Evolutionary conservation across 441 rosid genomes (phyloP), one percentile per base, ranked within the genome.

Genomic region (Pelargonium fulgidum): DNA sequence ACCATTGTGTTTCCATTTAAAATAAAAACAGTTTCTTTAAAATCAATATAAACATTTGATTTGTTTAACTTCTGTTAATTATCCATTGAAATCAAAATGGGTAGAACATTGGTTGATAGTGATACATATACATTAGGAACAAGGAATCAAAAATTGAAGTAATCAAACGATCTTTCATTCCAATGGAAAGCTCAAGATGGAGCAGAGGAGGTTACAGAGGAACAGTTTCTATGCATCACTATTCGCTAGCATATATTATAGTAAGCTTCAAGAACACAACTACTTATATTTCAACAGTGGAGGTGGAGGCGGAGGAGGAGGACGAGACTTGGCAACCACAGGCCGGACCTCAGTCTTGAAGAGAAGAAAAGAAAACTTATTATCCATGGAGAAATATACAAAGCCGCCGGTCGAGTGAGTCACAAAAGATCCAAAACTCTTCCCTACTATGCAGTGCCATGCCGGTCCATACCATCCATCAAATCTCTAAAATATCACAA

Each of bases 371-470:
- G 73, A 86, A 68, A 83, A 77, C 68, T 29, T 29, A 29, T 70
- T 85, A 65, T 85, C 95, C 39, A 82, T 81, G 0, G 89, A 88
- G 82, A 90, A 90, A 76, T 85, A 85, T 58, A 86, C 70, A 75
- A 90, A 90, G 48, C 93, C 88, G 22, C 93, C 92, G n/a, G 79
- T 81, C 13, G 90, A 79, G 74, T 88, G 90, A 33, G 90, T 90
- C 70, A 90, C 81, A 45, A 85, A 90, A 22, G 96, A 87, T 69
- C 93, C 92, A 41, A 88, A 90, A 76, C 86, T 84, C 76, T 81
- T 83, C 65, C 93, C 96, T 0, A 81, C 89, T 1, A 90, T 76
- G 73, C 96, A 90, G 63, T 88, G 96, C 96, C 96, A 90, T 4
- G 93, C 93, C 52, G 80, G 87, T 1, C 90, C 96, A 20, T 90